These are phyloP conservation scores for Durio zibethinus DNA, from an alignment of 345 rosid species.

Conservation along the genomic window DNA sequence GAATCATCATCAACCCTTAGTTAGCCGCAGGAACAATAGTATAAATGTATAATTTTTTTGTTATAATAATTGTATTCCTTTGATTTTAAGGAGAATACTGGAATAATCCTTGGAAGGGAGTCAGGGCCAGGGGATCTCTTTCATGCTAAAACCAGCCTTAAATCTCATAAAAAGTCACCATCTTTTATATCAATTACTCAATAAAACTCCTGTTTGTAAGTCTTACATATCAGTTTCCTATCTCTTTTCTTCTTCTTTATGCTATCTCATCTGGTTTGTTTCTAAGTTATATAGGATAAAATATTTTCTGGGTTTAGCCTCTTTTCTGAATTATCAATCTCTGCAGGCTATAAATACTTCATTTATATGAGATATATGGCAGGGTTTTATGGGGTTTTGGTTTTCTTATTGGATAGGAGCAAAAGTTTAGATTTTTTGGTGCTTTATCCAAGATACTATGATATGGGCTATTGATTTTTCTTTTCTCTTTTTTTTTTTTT, in stretches of 20 bases:
- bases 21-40: background rate
- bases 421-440: background rate
- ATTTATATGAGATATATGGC: background rate
- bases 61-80: background rate
- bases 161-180: background rate
- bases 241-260: background rate
- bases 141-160: slow-evolving; percentile 1
- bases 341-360: background rate
- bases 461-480: background rate
- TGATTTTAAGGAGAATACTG: slow-evolving; percentile 2
- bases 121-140: background rate
- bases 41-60: background rate
- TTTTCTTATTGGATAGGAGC: background rate
- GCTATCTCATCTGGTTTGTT: background rate
- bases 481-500: background rate
- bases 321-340: slow-evolving; percentile 2
- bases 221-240: background rate
- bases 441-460: background rate
- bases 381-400: slow-evolving; percentile 4
- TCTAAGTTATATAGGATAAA: background rate
- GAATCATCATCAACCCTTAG: background rate
- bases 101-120: background rate
- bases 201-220: background rate
- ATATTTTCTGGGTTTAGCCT: background rate
- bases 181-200: background rate